phyloP scores from a whole-genome alignment of 2,329 filamentous ascomycete species.

The Zymoseptoria ardabiliae region DNA sequence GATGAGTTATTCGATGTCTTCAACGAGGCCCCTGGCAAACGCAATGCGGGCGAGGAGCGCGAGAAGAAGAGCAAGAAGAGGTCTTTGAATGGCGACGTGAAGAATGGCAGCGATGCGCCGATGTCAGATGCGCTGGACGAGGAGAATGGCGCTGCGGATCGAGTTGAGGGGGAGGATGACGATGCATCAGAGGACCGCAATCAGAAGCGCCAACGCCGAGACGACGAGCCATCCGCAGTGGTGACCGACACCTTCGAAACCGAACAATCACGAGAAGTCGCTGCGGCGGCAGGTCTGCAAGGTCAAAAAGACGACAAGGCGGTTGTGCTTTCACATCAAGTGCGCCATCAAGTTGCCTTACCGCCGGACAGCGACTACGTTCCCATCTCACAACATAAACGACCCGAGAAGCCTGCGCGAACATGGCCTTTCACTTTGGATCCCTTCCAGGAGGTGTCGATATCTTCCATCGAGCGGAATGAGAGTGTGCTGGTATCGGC shows the following conservation, averaged over 20 bases:
- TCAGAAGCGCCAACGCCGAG: conserved; percentile 57
- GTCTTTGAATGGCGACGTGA: conserved; percentile 73
- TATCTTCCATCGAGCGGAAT: conserved; percentile 88
- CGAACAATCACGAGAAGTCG: conserved; percentile 84
- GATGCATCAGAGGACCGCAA: conserved; percentile 43
- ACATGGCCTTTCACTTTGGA: conserved; percentile 86
- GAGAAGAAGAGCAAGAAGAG: conserved; percentile 64
- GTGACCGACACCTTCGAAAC: conserved; percentile 93
- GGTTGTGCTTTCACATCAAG: conserved; percentile 88
- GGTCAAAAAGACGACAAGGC: conserved; percentile 55
- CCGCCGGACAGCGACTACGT: conserved; percentile 71
- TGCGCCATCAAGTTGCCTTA: conserved; percentile 93
- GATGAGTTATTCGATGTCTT: conserved; percentile 31
- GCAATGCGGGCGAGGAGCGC: conserved; percentile 14
- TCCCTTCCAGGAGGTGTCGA: conserved; percentile 92
- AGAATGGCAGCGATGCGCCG: conserved; percentile 38
- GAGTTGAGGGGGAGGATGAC: conserved; percentile 34
- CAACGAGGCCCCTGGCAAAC: conserved; percentile 22
- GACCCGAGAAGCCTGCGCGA: conserved; percentile 78
- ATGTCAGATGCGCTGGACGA: conserved; percentile 37
- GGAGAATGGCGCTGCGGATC: conserved; percentile 18
- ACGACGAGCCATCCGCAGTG: conserved; percentile 66
- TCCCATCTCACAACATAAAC: conserved; percentile 88
- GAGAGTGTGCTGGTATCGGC: conserved; percentile 96
- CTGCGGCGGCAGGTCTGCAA: conserved; percentile 64